phyloP scores from a whole-genome alignment of 1,284 basidiomycete species.

The Fomes fomentarius region DNA sequence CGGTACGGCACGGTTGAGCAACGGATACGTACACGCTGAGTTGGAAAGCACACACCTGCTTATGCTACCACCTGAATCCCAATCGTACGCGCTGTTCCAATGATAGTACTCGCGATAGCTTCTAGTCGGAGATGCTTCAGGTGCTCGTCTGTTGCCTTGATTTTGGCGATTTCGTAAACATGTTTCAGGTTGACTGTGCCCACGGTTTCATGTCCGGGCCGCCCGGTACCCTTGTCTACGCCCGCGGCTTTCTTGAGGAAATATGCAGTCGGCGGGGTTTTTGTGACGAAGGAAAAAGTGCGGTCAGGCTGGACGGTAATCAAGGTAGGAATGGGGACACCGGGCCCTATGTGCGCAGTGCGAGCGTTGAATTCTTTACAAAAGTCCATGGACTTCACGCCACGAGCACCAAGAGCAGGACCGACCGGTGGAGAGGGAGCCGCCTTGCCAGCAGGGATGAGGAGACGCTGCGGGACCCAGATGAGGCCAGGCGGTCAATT shows the following conservation, averaged over 20 bases:
- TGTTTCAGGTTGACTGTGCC: constrained; percentile 95
- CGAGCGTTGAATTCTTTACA: constrained; percentile 97
- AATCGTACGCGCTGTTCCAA: constrained; percentile 84
- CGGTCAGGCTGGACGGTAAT: constrained; percentile 96
- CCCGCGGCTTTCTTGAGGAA: constrained; percentile 92
- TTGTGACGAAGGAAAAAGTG: constrained; percentile 91
- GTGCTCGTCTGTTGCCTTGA: constrained; percentile 91
- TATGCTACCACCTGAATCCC: constrained; percentile 89
- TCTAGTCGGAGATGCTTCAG: constrained; percentile 84
- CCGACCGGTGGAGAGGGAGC: constrained; percentile 96
- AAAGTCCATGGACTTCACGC: constrained; percentile 99
- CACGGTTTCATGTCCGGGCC: constrained; percentile 74
- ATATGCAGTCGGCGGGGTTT: constrained; percentile 91
- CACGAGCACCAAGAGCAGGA: constrained; percentile 95
- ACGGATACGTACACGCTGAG: constrained; percentile 26
- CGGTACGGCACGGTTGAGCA: constrained; percentile 25
- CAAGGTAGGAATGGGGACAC: constrained; percentile 87
- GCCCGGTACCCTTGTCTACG: constrained; percentile 87
- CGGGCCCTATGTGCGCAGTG: constrained; percentile 87
- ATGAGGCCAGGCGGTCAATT: constrained; percentile 14
- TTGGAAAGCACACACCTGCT: constrained; percentile 36
- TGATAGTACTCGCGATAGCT: constrained; percentile 84
- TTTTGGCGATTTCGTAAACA: constrained; percentile 98
- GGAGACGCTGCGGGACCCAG: constrained; percentile 86
- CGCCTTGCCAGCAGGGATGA: constrained; percentile 94